Base-by-base conservation (phyloP, 257 asterid genomes). In the Solanum chiquidenum region DNA sequence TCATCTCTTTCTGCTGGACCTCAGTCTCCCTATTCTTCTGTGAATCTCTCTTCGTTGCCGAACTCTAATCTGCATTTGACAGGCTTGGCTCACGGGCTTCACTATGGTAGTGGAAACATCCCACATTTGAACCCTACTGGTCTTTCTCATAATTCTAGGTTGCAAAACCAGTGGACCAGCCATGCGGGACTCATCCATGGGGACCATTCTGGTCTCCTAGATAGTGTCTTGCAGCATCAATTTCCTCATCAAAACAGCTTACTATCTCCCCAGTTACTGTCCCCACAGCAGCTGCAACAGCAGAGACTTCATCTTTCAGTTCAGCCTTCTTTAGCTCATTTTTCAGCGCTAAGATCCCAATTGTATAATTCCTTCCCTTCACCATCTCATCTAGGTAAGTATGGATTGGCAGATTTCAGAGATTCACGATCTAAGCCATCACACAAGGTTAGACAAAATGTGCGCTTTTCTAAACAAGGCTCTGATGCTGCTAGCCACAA, bases 271-370 rank as follows among this genome's bases (percentile, higher is more conserved):
- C 92, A 91, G 60, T 34, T 90, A 69, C 86, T 91, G 85, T 87
- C 95, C 72, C 86, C 94, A 12, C 94, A 93, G 90, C 93, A 93
- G 89, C 92, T 91, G 82, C 94, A 93, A 89, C 93, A 86, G 83
- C 84, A 46, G 69, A 93, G 98, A 87, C 91, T 92, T 13, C 95
- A 88, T 49, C 89, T 90, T 89, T 90, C 97, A 11, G 91, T 91
- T 83, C 98, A 94, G 85, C 96, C 96, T 84, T 90, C 99, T 42
- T 88, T 93, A 37, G 90, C 96, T 77, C 96, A 93, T 90, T 91
- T 90, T 88, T 90, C 98, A 23, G 94, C 95, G 14, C 46, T 93
- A 83, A 96, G 93, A 49, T 90, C 98, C 66, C 99, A 92, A 71
- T 86, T 92, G 66, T 93, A 83, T 85, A 96, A 89, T 89, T 88